Evolutionary conservation across 805 yeast species (phyloP), one percentile per base, ranked within the genome.

Genomic region (Ogataea pignaliae): DNA sequence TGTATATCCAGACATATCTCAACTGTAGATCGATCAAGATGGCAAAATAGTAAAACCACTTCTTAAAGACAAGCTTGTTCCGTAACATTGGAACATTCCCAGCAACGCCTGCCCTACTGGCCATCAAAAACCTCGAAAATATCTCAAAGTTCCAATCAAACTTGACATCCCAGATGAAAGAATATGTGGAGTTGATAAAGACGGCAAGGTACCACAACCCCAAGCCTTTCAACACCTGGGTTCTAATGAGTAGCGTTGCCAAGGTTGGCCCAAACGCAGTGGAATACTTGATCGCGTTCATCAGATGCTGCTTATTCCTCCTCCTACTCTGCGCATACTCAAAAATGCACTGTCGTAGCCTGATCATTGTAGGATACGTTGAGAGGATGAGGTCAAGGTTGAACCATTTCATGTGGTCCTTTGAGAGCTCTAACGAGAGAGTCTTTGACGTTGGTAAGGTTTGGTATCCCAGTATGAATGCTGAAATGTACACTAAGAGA

Each of bases 141-240:
- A 85, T 55, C 10, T 75, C 74, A 39, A 88, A 70, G 36, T 81
- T 79, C 99, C 99, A 93, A 67, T 93, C 99, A 74, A 79, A 79
- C 40, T 75, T 75, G 11, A 91, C 64, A 63, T 93, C 99, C 99
- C 99, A 93, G 43, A 79, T 67, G 47, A 88, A 85, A 13, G 95
- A 76, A 61, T 85, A 93, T 0, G 78, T 55, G 0, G 98, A 85
- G 59, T 86, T 88, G 34, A 85, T 55, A 1, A 82, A 56, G 3
- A 72, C 65, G 5, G 64, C 56, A 2, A 70, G 34, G 43, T 69
- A 71, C 82, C 81, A 77, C 55, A 69, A 59, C 2, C 52, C 40
- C 45, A 71, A 63, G 6, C 56, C 45, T 17, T 50, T 39, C 0
- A 54, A 32, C 58, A 65, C 35, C 56, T 55, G 55, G 3, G 47